phyloP scores from a whole-genome alignment of 306 rosid genomes.

The Vachellia collinsii region DNA sequence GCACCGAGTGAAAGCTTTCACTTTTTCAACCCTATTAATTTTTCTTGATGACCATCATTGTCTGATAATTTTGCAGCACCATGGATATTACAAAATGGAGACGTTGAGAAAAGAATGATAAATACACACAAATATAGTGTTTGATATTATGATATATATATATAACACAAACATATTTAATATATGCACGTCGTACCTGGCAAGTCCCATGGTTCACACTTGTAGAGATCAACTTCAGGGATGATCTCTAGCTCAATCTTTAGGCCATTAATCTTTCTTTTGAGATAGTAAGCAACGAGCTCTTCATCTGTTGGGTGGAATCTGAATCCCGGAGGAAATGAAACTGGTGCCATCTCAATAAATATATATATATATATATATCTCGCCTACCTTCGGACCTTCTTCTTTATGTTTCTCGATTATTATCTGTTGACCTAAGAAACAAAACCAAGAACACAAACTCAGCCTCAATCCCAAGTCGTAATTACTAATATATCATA shows the following conservation, averaged over 20 bases:
- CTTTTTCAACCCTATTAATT: constrained; percentile 23
- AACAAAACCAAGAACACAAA: background rate
- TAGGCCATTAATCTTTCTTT: constrained; percentile 86
- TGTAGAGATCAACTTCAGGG: constrained; percentile 96
- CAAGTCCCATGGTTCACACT: constrained; percentile 97
- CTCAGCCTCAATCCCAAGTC: background rate
- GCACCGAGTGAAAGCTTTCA: background rate
- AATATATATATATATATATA: background rate
- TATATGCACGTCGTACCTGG: constrained; percentile 56
- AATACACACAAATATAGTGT: too few species aligned
- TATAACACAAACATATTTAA: background rate
- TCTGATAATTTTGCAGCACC: background rate
- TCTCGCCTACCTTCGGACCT: constrained; percentile 35
- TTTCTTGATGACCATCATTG: background rate
- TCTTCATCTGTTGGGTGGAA: constrained; percentile 97
- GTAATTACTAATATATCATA: background rate
- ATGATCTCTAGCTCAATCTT: constrained; percentile 84
- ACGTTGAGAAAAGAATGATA: too few species aligned
- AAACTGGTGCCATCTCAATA: constrained; percentile 72
- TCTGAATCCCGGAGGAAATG: constrained; percentile 92
- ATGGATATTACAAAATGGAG: too few species aligned
- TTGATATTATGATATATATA: too few species aligned
- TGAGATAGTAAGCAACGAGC: constrained; percentile 89
- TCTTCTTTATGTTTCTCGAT: constrained; percentile 35
- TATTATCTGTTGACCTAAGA: background rate